Evolutionary conservation across 2,329 filamentous ascomycete species (phyloP).

Genomic region (Fusarium tanahbumbuense): DNA sequence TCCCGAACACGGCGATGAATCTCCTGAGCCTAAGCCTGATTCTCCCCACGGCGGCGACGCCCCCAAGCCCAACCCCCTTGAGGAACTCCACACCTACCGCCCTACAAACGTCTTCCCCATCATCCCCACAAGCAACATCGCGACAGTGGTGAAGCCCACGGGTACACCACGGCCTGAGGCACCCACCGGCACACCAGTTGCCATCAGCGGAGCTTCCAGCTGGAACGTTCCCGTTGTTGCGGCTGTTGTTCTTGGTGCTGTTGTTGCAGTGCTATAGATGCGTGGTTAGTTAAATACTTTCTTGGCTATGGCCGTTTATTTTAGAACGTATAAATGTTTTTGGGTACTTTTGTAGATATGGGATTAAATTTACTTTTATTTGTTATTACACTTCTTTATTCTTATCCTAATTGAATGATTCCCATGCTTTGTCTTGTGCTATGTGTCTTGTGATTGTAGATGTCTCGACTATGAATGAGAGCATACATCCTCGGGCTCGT

Average conservation of each 20-base stretch:
- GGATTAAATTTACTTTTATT: constrained; percentile 10
- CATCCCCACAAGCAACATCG: constrained; percentile 14
- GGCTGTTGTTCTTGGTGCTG: constrained; percentile 18
- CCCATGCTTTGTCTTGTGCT: background rate
- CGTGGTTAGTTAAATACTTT: constrained; percentile 25
- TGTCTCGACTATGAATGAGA: no score
- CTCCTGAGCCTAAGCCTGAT: constrained; percentile 2
- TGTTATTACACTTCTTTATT: background rate
- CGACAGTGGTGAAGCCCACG: constrained; percentile 30
- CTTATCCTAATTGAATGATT: background rate
- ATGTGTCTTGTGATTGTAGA: background rate
- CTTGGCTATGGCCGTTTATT: constrained; percentile 15
- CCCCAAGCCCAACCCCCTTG: constrained; percentile 16
- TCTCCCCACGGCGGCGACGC: background rate
- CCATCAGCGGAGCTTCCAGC: constrained; percentile 22
- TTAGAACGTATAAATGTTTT: constrained; percentile 16
- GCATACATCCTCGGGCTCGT: no score
- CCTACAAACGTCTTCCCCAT: constrained; percentile 6
- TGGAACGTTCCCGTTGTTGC: constrained; percentile 30
- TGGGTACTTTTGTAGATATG: constrained; percentile 24
- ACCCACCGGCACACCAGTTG: constrained; percentile 4
- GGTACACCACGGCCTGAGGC: constrained; percentile 18
- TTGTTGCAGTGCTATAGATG: constrained; percentile 28
- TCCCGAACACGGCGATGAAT: background rate
- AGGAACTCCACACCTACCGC: constrained; percentile 17